Base-by-base conservation (phyloP, 352 stramenopile species). In the Pythium utonaiense region DNA sequence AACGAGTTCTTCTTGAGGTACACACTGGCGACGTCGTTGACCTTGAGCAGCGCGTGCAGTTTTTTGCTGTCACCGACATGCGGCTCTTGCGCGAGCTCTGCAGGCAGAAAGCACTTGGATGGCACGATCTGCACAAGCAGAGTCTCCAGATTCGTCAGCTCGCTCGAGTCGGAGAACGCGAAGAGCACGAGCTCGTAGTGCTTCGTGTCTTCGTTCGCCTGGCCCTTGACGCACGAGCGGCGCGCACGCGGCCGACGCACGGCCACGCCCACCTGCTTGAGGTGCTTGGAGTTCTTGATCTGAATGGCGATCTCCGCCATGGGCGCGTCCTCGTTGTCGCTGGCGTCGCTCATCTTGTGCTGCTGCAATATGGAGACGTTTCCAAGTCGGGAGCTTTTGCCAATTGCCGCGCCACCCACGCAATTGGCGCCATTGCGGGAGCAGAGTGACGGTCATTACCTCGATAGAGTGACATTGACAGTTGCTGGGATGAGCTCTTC, bases 221-320 rank as follows among this genome's bases (percentile, higher is more conserved):
- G 64, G 25, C 83, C 84, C 51, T 90, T 91, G 57, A 93, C 72
- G 59, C 83, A 92, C 22, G 84, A 94, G 22, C 74, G 71, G n/a
- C 83, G 83, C 52, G 75, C 53, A 8, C 86, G 83, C 52, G 86
- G 80, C 6, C 80, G 77, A 13, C 86, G 80, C 65, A 90, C 70
- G 0, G 84, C 86, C 54, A 95, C 83, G 34, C 77, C 86, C 17
- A 95, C 73, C 36, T 92, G 81, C 70, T 93, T 95, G 28, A 91
- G 68, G 40, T 89, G 70, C 70, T 93, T 93, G 42, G 75, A 77
- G 66, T 85, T 89, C 34, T 77, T 77, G 63, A 95, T 88, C 66
- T 91, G 77, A 49, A 95, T 60, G 47, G 86, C 83, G 66, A 95
- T 78, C 65, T 91, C 75, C 0, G 79, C 67, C 68, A 78, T 68